phyloP scores from a whole-genome alignment of 176 grass and related monocot genomes.

The Leersia perrieri region DNA sequence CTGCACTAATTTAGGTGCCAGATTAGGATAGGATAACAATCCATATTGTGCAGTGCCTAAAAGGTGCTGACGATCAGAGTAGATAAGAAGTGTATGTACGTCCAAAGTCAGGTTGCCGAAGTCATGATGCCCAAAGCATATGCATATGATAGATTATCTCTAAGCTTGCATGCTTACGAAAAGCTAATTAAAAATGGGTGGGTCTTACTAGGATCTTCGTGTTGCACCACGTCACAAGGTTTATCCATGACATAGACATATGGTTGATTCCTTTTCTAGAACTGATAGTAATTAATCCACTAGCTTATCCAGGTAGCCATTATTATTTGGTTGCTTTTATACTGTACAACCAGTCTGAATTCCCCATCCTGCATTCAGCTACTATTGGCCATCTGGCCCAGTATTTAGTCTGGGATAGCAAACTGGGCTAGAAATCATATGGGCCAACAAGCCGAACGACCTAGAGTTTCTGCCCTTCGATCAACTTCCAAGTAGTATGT shows the following conservation, averaged over 20 bases:
- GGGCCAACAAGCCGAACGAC: neutral
- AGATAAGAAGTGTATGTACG: neutral
- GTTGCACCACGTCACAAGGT: slow-evolving; percentile 1
- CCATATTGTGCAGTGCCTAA: neutral
- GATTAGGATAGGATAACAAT: neutral
- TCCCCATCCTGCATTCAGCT: neutral
- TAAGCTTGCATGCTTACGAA: slow-evolving; percentile 8
- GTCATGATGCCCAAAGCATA: slow-evolving; percentile 23
- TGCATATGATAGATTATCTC: slow-evolving; percentile 47
- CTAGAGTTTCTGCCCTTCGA: too few species aligned
- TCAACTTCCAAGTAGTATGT: neutral
- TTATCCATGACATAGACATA: slow-evolving; percentile 19
- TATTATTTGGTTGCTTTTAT: slow-evolving; percentile 8
- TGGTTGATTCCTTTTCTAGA: slow-evolving; percentile 34
- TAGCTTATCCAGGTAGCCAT: neutral
- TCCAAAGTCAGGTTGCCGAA: slow-evolving; percentile 30
- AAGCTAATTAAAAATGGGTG: neutral
- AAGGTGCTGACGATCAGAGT: neutral
- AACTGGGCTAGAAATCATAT: neutral
- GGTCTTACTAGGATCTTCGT: slow-evolving; percentile 2
- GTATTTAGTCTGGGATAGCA: neutral
- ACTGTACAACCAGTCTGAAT: neutral
- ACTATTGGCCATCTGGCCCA: too few species aligned
- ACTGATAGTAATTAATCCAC: neutral
- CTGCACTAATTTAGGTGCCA: neutral